Conservation (phyloP, 805 yeast genomes). For the Candida insectorum region DNA sequence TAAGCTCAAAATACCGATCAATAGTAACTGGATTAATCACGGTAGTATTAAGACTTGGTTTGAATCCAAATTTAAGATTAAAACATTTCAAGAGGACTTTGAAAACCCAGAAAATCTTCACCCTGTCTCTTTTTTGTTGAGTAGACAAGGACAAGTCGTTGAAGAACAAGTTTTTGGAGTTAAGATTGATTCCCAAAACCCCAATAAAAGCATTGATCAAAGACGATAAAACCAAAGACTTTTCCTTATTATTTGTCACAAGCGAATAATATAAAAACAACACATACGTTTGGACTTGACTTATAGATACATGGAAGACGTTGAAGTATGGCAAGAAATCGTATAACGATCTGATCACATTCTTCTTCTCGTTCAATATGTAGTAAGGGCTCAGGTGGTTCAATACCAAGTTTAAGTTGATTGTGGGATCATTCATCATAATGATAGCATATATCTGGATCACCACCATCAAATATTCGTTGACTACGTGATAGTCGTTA, state of each 20-base stretch:
- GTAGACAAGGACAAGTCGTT: conserved; percentile 43
- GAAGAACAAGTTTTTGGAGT: conserved; percentile 39
- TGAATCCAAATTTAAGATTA: conserved; percentile 42
- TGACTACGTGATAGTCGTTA: conserved; percentile 41
- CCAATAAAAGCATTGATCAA: conserved; percentile 43
- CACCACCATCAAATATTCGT: conserved; percentile 39
- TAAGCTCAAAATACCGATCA: conserved; percentile 41
- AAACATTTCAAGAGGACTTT: conserved; percentile 41
- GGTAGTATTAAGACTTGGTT: conserved; percentile 44
- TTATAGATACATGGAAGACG: conserved; percentile 44
- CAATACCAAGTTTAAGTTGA: conserved; percentile 37
- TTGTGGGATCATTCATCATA: conserved; percentile 47
- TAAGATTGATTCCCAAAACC: conserved; percentile 39
- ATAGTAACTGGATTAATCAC: conserved; percentile 47
- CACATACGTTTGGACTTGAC: conserved; percentile 49
- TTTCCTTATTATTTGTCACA: conserved; percentile 39
- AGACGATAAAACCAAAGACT: conserved; percentile 34
- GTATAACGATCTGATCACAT: conserved; percentile 35
- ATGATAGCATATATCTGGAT: conserved; percentile 52
- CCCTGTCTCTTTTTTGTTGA: conserved; percentile 35
- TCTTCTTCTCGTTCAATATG: conserved; percentile 14
- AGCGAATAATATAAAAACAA: conserved; percentile 48
- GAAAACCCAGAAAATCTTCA: conserved; percentile 46
- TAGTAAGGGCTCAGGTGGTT: conserved; percentile 36
- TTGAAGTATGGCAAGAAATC: conserved; percentile 47